Evolutionary conservation across 2,329 filamentous ascomycete genomes (phyloP).

Genomic region (Tricladium varicosporioides): DNA sequence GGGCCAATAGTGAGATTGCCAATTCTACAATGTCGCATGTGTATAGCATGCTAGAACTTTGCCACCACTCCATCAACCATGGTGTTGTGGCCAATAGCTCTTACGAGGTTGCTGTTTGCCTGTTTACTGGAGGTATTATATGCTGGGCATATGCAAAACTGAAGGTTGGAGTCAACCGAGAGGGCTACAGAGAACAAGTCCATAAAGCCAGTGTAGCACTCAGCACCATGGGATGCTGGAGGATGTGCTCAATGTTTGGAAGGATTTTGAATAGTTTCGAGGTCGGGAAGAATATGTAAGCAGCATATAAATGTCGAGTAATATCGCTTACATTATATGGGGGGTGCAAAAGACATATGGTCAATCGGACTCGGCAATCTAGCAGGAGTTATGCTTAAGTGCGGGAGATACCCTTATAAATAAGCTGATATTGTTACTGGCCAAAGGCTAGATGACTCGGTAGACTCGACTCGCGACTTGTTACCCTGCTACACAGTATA

Average conservation of each 20-base stretch:
- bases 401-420: too few relatives aligned
- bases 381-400: too few relatives aligned
- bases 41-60: slow-evolving; percentile 23
- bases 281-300: neutral
- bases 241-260: slow-evolving; percentile 30
- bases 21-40: slow-evolving; percentile 29
- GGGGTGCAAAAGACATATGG: too few relatives aligned
- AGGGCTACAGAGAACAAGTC: slow-evolving; percentile 21
- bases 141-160: slow-evolving; percentile 32
- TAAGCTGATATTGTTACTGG: too few relatives aligned
- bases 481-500: too few relatives aligned
- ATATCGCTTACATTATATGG: too few relatives aligned
- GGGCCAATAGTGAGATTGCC: slow-evolving; percentile 29
- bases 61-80: slow-evolving; percentile 17
- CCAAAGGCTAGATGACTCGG: too few relatives aligned
- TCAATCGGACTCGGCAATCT: too few relatives aligned
- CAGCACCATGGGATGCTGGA: slow-evolving; percentile 28
- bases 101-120: slow-evolving; percentile 27
- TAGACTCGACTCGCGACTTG: too few relatives aligned
- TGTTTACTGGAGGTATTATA: slow-evolving; percentile 31
- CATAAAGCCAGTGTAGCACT: slow-evolving; percentile 24
- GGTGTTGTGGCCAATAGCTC: slow-evolving; percentile 18
- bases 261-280: slow-evolving; percentile 30
- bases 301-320: too few relatives aligned
- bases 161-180: slow-evolving; percentile 11